Evolutionary conservation across 208 protist species (phyloP), one percentile per base, ranked within the genome.

Genomic region (Hexamita inflata): DNA sequence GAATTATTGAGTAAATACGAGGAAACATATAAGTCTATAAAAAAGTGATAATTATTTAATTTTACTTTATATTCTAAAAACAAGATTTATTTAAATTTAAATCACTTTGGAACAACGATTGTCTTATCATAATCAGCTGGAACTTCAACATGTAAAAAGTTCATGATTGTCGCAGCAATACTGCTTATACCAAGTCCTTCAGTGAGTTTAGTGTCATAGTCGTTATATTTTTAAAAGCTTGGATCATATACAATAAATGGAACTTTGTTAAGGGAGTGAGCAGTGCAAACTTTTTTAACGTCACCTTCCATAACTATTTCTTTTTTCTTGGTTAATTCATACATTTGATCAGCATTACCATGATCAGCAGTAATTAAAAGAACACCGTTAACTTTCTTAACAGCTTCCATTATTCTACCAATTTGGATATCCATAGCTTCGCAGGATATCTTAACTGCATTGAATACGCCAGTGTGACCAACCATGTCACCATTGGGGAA

Each of bases 401-500:
- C 89, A n/a, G 83, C 90, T 35, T 84, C 83, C 39, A 86, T 82
- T 41, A 94, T 80, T 75, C 83, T 81, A 58, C 79, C 81, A 67
- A 94, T 80, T 70, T 89, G 84, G 73, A 86, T 57, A 64, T 94
- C 90, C 0, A 93, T 84, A 7, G 87, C 77, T 82, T 94, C 86
- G 32, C 92, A 73, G 41, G 81, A 78, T 11, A 77, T 62, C 35
- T 91, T 82, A 58, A 87, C 92, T 70, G 90, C 88, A 26, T 78
- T 78, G 62, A 94, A 78, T 75, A 91, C 88, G 60, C 91, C 91
- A 38, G 90, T 94, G 89, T 94, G 91, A 73, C 91, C 91, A 59
- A 94, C 91, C 91, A 94, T 94, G 75, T 94, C 91, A 58, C 86
- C 86, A 82, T 94, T 94, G 62, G 91, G 89, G 76, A 88, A 92